Conservation (phyloP, 331 rosid genomes). For the Erythrophleum ivorense region DNA sequence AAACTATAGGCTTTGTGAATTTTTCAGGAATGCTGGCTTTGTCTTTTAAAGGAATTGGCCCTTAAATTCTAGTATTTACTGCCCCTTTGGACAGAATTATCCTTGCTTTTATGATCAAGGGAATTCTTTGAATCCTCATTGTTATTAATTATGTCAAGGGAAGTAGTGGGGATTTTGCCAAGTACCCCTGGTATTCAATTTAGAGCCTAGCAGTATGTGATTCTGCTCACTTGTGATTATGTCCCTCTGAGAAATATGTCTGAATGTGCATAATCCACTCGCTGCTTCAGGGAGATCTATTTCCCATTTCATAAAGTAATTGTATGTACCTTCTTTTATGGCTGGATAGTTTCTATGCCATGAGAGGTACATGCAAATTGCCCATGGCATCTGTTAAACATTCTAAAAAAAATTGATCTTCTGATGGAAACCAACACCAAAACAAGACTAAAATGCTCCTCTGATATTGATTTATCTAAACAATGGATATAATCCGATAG, state of each 20-base stretch:
- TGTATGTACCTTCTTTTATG: background rate
- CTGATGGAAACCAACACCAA: too few species aligned
- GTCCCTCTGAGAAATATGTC: background rate
- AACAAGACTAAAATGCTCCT: too few species aligned
- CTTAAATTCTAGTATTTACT: background rate
- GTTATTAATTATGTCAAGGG: background rate
- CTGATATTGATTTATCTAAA: too few species aligned
- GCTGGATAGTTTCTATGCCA: conserved; percentile 10
- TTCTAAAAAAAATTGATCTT: too few species aligned
- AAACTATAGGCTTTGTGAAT: background rate
- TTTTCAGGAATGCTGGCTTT: background rate
- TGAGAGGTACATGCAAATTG: conserved; percentile 10
- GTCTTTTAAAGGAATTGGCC: background rate
- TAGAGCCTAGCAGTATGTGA: background rate
- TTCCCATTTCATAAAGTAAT: background rate
- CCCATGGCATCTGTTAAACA: background rate
- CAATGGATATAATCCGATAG: too few species aligned
- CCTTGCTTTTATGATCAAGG: background rate
- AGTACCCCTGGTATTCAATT: background rate
- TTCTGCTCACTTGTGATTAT: background rate
- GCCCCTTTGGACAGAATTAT: background rate
- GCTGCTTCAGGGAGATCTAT: background rate
- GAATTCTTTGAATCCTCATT: background rate
- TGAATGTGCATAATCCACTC: conserved; percentile 1
- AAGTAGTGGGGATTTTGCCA: background rate